Evolutionary conservation across 768 basidiomycete genomes (phyloP).

Genomic region (Dioszegia hungarica): DNA sequence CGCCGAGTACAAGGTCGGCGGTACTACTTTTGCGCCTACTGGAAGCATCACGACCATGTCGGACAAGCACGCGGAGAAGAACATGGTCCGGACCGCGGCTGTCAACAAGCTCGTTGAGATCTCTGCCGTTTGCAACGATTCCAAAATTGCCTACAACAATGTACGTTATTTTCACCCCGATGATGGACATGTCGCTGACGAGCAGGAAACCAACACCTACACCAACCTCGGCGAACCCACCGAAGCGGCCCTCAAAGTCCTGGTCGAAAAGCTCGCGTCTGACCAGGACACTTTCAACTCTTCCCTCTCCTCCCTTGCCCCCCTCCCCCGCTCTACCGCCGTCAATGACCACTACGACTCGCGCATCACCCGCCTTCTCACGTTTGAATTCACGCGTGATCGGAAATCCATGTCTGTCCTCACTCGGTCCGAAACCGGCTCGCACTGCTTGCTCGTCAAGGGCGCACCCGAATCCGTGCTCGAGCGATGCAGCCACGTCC

Average conservation of each 20-base stretch:
- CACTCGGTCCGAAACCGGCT: constrained; percentile 59
- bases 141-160: constrained; percentile 76
- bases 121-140: constrained; percentile 87
- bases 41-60: constrained; percentile 67
- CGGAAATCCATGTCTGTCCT: constrained; percentile 99
- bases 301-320: constrained; percentile 58
- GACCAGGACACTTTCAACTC: constrained; percentile 54
- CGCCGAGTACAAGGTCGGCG: constrained; percentile 75
- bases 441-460: constrained; percentile 72
- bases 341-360: constrained; percentile 78
- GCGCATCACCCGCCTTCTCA: constrained; percentile 71
- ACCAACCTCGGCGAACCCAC: constrained; percentile 91
- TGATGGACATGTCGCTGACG: constrained; percentile 6
- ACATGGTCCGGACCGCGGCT: constrained; percentile 36
- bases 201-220: constrained; percentile 72
- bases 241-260: constrained; percentile 90
- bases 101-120: constrained; percentile 69
- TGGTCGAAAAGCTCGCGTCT: constrained; percentile 89
- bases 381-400: constrained; percentile 96
- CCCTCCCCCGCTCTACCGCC: constrained; percentile 66
- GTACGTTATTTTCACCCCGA: constrained; percentile 52
- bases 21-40: constrained; percentile 82
- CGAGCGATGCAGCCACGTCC: constrained; percentile 65
- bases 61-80: constrained; percentile 63
- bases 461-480: constrained; percentile 94